A percentile compares a stretch with the other conserved stretches of the same genome.
phyloP scores from a whole-genome alignment of 106 monocot species.

The Acanthochlamys bracteata region DNA sequence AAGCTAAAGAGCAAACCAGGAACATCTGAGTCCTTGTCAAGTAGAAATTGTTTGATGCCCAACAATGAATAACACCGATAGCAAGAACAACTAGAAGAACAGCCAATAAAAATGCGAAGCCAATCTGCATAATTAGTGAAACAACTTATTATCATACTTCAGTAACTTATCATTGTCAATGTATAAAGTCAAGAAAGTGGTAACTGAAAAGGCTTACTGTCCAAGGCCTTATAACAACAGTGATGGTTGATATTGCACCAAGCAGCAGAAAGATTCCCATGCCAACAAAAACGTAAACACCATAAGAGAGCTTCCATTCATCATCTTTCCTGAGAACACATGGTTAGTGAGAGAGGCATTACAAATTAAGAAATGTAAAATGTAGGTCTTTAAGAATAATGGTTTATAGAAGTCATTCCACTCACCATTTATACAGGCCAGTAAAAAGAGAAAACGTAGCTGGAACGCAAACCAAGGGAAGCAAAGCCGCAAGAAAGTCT shows the following conservation, averaged over 20 bases:
- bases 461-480: slow-evolving; percentile 87
- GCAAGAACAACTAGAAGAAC: slow-evolving; percentile 76
- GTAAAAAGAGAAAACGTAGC: slow-evolving; percentile 65
- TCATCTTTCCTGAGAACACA: slow-evolving; percentile 99
- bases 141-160: too few relatives aligned
- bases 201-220: slow-evolving; percentile 48
- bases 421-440: slow-evolving; percentile 96
- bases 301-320: slow-evolving; percentile 84
- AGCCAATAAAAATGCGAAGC: slow-evolving; percentile 78
- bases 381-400: too few relatives aligned
- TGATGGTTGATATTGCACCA: slow-evolving; percentile 77
- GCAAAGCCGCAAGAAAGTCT: slow-evolving; percentile 91
- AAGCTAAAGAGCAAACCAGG: slow-evolving; percentile 72
- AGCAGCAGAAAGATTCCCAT: slow-evolving; percentile 75
- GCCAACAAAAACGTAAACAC: slow-evolving; percentile 74
- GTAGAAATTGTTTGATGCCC: slow-evolving; percentile 97
- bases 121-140: slow-evolving; percentile 49
- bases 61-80: slow-evolving; percentile 75
- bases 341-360: too few relatives aligned
- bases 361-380: too few relatives aligned
- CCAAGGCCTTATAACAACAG: slow-evolving; percentile 76
- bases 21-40: slow-evolving; percentile 85
- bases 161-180: background rate
- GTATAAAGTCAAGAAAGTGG: background rate
- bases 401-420: background rate